These are phyloP conservation scores for Chaetoceros tenuissimus DNA, from an alignment of 108 stramenopile species.

Conservation along the genomic window DNA sequence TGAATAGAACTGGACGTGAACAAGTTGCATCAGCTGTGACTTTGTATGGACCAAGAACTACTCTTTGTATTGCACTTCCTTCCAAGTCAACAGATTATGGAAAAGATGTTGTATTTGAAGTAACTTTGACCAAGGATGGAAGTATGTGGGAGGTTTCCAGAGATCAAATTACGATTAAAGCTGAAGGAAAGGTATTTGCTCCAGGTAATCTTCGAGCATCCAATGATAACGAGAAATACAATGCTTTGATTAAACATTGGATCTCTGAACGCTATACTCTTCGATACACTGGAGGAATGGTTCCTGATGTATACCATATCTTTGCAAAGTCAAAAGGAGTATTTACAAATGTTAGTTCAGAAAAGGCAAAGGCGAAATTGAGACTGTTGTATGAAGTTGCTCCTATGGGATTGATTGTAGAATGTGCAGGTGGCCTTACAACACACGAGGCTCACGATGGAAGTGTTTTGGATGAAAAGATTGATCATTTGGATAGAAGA, in stretches of 20 bases:
- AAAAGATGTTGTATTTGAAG: slow-evolving; percentile 43
- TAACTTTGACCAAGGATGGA: slow-evolving; percentile 42
- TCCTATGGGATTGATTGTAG: slow-evolving; percentile 71
- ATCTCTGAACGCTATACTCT: slow-evolving; percentile 72
- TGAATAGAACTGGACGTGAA: slow-evolving; percentile 61
- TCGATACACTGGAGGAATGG: slow-evolving; percentile 65
- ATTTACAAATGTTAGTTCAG: slow-evolving; percentile 68
- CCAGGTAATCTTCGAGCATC: slow-evolving; percentile 86
- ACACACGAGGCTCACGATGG: slow-evolving; percentile 37
- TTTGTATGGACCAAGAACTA: slow-evolving; percentile 72
- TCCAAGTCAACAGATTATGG: slow-evolving; percentile 38
- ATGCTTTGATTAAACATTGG: slow-evolving; percentile 63
- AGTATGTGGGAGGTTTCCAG: slow-evolving; percentile 45
- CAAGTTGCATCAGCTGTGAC: slow-evolving; percentile 70
- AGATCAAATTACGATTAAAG: slow-evolving; percentile 24
- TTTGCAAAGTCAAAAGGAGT: slow-evolving; percentile 62
- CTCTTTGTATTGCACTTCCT: slow-evolving; percentile 59
- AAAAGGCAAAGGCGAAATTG: slow-evolving; percentile 72
- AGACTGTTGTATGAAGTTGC: slow-evolving; percentile 81
- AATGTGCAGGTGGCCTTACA: slow-evolving; percentile 66
- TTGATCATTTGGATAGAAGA: slow-evolving; percentile 72
- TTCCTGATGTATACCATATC: slow-evolving; percentile 71
- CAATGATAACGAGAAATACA: slow-evolving; percentile 61
- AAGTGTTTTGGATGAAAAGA: slow-evolving; percentile 52
- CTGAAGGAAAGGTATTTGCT: slow-evolving; percentile 68